Evolutionary conservation across 2,329 filamentous ascomycete genomes (phyloP).

Genomic region (Penicillium sp.): DNA sequence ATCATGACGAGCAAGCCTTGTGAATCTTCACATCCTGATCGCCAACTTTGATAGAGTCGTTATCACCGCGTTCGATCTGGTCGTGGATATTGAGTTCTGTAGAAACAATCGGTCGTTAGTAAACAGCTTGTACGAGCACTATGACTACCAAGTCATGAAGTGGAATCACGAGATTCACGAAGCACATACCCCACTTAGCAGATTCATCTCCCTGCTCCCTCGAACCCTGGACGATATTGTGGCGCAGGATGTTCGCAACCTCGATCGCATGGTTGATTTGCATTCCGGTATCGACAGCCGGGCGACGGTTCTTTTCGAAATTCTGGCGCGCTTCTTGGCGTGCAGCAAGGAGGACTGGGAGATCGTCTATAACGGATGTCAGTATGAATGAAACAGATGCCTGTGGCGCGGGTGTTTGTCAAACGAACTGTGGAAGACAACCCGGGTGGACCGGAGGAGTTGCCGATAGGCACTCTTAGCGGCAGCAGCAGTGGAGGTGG

Average conservation of each 20-base stretch:
- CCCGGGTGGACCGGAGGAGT: slow-evolving; percentile 72
- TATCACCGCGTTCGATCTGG: slow-evolving; percentile 86
- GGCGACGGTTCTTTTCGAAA: slow-evolving; percentile 66
- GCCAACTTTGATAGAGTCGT: slow-evolving; percentile 76
- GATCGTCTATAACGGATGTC: slow-evolving; percentile 60
- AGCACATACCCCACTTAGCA: slow-evolving; percentile 36
- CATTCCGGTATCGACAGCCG: slow-evolving; percentile 59
- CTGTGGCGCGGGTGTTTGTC: not conserved
- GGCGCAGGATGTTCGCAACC: slow-evolving; percentile 71
- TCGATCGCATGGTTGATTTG: slow-evolving; percentile 78
- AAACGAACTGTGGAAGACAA: slow-evolving; percentile 74
- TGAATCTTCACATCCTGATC: slow-evolving; percentile 41
- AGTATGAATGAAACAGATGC: not conserved
- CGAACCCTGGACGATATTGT: slow-evolving; percentile 86
- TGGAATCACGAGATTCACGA: not conserved
- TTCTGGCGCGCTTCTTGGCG: slow-evolving; percentile 67
- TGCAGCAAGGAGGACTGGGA: slow-evolving; percentile 65
- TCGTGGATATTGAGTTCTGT: slow-evolving; percentile 85
- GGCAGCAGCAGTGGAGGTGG: slow-evolving; percentile 45
- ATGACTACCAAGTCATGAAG: no score
- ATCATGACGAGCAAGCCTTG: slow-evolving; percentile 41
- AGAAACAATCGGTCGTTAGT: slow-evolving; percentile 12
- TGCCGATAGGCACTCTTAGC: slow-evolving; percentile 76
- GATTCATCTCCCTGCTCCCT: slow-evolving; percentile 34
- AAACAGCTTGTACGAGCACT: not conserved